Evolutionary conservation across 192 early-diverging fungal species (phyloP).

Genomic region (Mortierella hygrophila): DNA sequence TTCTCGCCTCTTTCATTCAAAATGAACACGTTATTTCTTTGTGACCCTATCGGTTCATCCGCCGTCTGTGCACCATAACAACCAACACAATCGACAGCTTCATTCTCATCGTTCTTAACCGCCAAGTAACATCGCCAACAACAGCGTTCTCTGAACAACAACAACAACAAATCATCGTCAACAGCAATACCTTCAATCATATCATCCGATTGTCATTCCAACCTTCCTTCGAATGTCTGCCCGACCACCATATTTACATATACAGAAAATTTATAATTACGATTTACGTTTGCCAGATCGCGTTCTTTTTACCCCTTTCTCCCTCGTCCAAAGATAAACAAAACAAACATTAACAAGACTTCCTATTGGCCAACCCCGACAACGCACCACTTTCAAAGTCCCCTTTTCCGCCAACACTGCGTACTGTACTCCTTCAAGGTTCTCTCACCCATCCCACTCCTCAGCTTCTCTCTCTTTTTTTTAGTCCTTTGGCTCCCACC

Average conservation of each 20-base stretch:
- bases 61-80: background rate
- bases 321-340: background rate
- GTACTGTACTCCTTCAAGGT: no score
- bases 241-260: background rate
- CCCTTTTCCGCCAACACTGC: background rate
- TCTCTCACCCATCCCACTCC: conserved; percentile 1
- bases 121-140: background rate
- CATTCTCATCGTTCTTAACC: background rate
- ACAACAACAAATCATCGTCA: background rate
- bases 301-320: background rate
- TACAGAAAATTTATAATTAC: background rate
- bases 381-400: conserved; percentile 30
- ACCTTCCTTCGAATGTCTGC: background rate
- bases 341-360: background rate
- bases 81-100: background rate
- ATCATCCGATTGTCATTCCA: background rate
- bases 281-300: background rate
- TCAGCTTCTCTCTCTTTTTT: background rate
- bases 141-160: background rate
- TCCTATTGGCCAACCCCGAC: conserved; percentile 17
- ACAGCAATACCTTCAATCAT: background rate
- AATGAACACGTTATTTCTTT: background rate
- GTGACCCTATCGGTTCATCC: background rate
- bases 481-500: background rate
- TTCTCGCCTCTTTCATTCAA: background rate